Conservation (phyloP, 331 rosid genomes). For the Cydonia oblonga region DNA sequence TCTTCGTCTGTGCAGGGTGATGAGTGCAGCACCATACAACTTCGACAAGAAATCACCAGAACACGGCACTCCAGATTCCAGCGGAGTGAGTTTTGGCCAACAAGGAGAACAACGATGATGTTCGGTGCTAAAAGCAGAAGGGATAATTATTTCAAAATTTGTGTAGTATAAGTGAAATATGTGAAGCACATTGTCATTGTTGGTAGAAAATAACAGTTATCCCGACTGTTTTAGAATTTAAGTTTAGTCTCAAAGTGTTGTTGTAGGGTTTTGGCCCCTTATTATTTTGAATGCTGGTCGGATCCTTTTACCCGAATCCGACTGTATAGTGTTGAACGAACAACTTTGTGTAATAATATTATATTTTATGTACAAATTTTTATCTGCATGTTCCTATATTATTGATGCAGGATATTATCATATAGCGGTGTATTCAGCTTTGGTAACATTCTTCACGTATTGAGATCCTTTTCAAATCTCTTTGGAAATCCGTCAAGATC, state of each 20-base stretch:
- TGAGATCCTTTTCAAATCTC: too few species aligned
- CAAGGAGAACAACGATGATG: constrained; percentile 15
- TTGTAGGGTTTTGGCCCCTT: constrained; percentile 9
- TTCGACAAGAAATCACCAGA: constrained; percentile 44
- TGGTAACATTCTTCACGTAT: too few species aligned
- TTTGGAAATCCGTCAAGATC: too few species aligned
- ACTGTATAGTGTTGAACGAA: neutral
- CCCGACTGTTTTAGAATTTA: neutral
- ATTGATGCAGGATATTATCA: too few species aligned
- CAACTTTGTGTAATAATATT: neutral
- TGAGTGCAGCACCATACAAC: constrained; percentile 63
- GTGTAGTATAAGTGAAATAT: constrained; percentile 17
- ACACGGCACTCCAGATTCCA: constrained; percentile 1
- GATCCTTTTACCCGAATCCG: constrained; percentile 4
- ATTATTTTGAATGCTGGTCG: neutral
- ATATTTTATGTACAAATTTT: too few species aligned
- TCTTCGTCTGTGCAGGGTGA: constrained; percentile 44
- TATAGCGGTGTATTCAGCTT: neutral
- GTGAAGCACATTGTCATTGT: constrained; percentile 9
- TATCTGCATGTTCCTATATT: too few species aligned
- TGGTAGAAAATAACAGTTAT: neutral
- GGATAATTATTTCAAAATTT: constrained; percentile 10
- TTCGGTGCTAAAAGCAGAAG: neutral
- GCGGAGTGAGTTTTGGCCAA: constrained; percentile 37
- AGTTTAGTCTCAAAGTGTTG: constrained; percentile 1